Conservation (phyloP, 352 stramenopile species). For the Phytophthora pinifolia region DNA sequence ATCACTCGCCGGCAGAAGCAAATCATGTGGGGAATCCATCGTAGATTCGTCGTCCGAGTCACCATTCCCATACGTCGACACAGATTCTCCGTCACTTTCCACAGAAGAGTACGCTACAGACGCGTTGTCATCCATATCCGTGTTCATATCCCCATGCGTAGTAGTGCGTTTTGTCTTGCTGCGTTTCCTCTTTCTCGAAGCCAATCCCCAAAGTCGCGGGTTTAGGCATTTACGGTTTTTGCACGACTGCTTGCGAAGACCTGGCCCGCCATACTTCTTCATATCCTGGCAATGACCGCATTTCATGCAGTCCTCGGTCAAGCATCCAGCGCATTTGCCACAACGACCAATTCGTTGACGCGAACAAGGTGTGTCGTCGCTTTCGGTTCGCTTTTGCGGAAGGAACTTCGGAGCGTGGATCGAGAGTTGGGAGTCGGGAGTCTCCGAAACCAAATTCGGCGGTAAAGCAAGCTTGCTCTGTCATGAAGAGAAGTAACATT, state of each 20-base stretch:
- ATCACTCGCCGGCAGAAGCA: conserved; percentile 39
- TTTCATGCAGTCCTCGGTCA: conserved; percentile 83
- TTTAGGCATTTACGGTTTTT: conserved; percentile 86
- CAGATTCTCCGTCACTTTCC: conserved; percentile 58
- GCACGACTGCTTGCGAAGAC: conserved; percentile 86
- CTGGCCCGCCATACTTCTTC: conserved; percentile 89
- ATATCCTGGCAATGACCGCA: conserved; percentile 89
- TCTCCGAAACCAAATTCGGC: conserved; percentile 2
- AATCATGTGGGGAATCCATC: conserved; percentile 36
- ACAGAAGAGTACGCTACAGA: conserved; percentile 49
- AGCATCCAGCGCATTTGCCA: conserved; percentile 74
- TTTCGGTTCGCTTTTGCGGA: conserved; percentile 39
- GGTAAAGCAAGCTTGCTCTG: conserved; percentile 22
- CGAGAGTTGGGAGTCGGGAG: conserved; percentile 22
- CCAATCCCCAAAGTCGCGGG: conserved; percentile 58
- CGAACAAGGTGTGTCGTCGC: conserved; percentile 35
- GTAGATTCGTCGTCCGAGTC: conserved; percentile 29
- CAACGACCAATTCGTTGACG: conserved; percentile 78
- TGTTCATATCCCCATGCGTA: conserved; percentile 27
- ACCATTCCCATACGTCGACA: conserved; percentile 29
- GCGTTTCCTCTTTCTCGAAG: conserved; percentile 44
- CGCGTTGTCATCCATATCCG: conserved; percentile 45
- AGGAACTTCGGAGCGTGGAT: conserved; percentile 23
- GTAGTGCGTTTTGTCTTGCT: conserved; percentile 24
- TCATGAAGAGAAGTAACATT: conserved; percentile 7